A percentile compares a stretch with the other conserved stretches of the same genome.
Evolutionary conservation across 208 protist genomes (phyloP).

Genomic region (Novymonas esmeraldas): DNA sequence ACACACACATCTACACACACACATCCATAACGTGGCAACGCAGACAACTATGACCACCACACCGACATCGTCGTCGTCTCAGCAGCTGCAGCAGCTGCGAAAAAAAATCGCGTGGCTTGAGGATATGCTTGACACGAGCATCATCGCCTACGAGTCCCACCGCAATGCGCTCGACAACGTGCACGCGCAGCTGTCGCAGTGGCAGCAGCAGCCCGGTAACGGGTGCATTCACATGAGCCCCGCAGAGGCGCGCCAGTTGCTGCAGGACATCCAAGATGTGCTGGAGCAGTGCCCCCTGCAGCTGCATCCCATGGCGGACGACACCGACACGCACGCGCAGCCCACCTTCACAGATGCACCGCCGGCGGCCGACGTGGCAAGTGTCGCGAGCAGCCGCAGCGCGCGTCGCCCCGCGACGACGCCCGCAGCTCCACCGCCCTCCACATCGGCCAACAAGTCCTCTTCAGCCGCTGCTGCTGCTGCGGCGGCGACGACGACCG

Average conservation of each 20-base stretch:
- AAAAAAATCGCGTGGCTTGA: conserved; percentile 39
- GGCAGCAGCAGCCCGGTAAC: conserved; percentile 18
- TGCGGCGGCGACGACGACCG: too few relatives aligned
- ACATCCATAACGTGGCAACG: background rate
- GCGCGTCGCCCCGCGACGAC: background rate
- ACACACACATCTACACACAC: background rate
- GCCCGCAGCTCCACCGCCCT: background rate
- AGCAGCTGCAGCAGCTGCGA: background rate
- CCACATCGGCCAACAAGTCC: too few relatives aligned
- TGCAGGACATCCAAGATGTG: conserved; percentile 40
- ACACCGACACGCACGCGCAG: background rate
- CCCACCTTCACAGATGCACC: background rate
- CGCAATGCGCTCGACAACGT: conserved; percentile 49
- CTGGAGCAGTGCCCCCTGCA: conserved; percentile 34
- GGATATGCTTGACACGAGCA: conserved; percentile 35
- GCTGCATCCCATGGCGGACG: conserved; percentile 20
- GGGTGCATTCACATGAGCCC: conserved; percentile 37
- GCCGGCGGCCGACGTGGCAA: background rate
- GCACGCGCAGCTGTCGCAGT: conserved; percentile 30
- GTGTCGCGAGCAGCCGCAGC: background rate
- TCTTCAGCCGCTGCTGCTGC: too few relatives aligned
- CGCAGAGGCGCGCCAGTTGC: conserved; percentile 18
- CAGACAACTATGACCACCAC: background rate
- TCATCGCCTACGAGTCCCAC: conserved; percentile 49
- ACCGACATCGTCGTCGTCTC: background rate